Percentiles rank a stretch among this genome's conserved stretches.
phyloP scores from a whole-genome alignment of 345 rosid genomes.

The Eucalyptus polyanthemos region DNA sequence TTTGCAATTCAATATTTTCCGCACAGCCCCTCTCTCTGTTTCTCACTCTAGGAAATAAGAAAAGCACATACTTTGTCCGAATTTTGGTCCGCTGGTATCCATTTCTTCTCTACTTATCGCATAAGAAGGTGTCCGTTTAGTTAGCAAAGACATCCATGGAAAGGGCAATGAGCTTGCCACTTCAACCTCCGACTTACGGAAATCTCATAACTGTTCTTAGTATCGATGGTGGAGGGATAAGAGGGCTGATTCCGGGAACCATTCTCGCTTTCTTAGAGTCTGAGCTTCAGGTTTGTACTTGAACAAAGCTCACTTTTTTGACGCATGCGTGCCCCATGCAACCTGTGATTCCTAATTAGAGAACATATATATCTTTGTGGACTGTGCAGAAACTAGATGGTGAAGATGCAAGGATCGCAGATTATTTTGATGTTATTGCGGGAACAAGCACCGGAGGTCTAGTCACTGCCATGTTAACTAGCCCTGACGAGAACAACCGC shows the following conservation, averaged over 20 bases:
- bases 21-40: background rate
- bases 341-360: background rate
- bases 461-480: conserved; percentile 41
- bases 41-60: background rate
- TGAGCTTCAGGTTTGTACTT: conserved; percentile 12
- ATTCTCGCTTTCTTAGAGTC: conserved; percentile 15
- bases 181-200: conserved; percentile 14
- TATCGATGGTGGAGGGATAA: conserved; percentile 39
- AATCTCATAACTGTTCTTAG: conserved; percentile 24
- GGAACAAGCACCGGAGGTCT: conserved; percentile 59
- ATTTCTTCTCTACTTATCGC: background rate
- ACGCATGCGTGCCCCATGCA: background rate
- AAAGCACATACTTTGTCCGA: background rate
- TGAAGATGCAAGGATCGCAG: conserved; percentile 33
- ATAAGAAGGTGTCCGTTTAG: background rate
- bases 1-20: background rate
- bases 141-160: background rate
- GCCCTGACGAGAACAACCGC: conserved; percentile 25
- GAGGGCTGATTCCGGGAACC: conserved; percentile 31
- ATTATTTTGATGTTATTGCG: conserved; percentile 40
- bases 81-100: background rate
- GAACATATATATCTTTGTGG: background rate
- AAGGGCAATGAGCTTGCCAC: background rate
- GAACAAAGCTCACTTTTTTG: background rate
- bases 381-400: conserved; percentile 36